Evolutionary conservation across 2,329 filamentous ascomycete genomes (phyloP), one percentile per base, ranked within the genome.

Genomic region (Microsporum canis): DNA sequence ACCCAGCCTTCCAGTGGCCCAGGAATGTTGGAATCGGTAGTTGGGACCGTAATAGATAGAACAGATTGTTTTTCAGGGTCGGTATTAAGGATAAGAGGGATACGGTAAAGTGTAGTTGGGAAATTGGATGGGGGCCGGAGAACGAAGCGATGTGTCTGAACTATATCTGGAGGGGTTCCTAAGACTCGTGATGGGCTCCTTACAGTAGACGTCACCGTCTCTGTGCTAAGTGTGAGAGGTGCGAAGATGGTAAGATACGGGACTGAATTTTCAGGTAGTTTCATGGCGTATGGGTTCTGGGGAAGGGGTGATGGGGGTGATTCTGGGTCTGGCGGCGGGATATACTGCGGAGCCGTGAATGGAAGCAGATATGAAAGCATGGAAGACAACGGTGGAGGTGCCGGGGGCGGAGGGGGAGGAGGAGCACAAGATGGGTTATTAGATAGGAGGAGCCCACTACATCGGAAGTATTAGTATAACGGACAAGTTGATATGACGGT

Each of bases 161-260:
- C 62, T 7, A 74, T 59, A 7, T 57, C 55, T 27, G 66, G 62
- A 6, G 66, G 62, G 6, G 68, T 63, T 7, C 66, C 57, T 7
- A 49, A 29, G 4, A 29, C 5, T 45, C 67, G 38, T 27, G 56
- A 62, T 7, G 59, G 57, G 34, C 14, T 53, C 6, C 49, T 31
- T 45, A 45, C 31, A n/a, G 57, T 57, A 60, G 38, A 51, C 5
- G 57, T 61, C 12, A 61, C 68, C 31, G 70, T 73, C 36, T 70
- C 67, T 12, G 70, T 62, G 4, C 64, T 68, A 61, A 88, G 84
- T 0, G 77, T 77, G 12, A 94, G 79, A 0, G 87, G 83, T 0
- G 84, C 88, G 67, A 94, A 90, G 6, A 87, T 78, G 53, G 87
- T 82, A 0, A 91, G 78, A 65, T 87, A 90, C 0, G 86, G 84